phyloP scores from a whole-genome alignment of 331 rosid genomes.

The Malus hybrid region DNA sequence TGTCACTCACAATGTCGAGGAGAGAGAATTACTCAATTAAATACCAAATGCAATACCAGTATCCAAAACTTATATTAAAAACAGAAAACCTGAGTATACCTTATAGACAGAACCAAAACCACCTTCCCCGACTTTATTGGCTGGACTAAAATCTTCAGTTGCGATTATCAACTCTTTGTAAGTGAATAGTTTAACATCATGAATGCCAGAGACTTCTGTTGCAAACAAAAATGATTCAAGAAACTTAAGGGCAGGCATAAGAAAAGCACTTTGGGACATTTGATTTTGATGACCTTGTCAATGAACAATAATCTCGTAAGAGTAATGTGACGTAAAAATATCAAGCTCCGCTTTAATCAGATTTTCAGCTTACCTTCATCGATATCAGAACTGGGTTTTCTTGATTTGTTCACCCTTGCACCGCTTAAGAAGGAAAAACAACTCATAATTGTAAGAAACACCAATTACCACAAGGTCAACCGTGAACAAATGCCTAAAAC shows the following conservation, averaged over 20 bases:
- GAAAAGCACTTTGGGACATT: slow-evolving; percentile 3
- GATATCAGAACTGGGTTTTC: slow-evolving; percentile 14
- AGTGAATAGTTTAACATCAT: slow-evolving; percentile 49
- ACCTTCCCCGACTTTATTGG: slow-evolving; percentile 91
- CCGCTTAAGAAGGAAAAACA: slow-evolving; percentile 56
- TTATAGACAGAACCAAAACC: slow-evolving; percentile 93
- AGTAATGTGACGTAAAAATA: neutral
- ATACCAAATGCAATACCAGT: neutral
- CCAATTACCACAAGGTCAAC: slow-evolving; percentile 1
- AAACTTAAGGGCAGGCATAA: neutral
- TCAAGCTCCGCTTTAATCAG: neutral
- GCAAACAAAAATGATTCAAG: slow-evolving; percentile 10
- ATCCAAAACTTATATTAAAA: neutral
- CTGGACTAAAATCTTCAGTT: slow-evolving; percentile 59
- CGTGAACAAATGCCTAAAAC: slow-evolving; percentile 20
- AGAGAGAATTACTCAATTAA: slow-evolving; percentile 7
- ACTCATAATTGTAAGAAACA: slow-evolving; percentile 39
- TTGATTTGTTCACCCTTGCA: slow-evolving; percentile 24
- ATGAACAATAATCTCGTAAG: neutral
- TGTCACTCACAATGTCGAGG: slow-evolving; percentile 9
- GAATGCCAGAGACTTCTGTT: slow-evolving; percentile 58
- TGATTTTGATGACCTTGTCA: neutral
- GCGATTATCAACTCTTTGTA: slow-evolving; percentile 64
- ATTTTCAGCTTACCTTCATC: slow-evolving; percentile 48
- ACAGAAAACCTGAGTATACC: slow-evolving; percentile 37